Percentiles rank a stretch among this genome's conserved stretches.
phyloP scores from a whole-genome alignment of 2,329 filamentous ascomycete genomes.

The Fusarium cyanostomum region DNA sequence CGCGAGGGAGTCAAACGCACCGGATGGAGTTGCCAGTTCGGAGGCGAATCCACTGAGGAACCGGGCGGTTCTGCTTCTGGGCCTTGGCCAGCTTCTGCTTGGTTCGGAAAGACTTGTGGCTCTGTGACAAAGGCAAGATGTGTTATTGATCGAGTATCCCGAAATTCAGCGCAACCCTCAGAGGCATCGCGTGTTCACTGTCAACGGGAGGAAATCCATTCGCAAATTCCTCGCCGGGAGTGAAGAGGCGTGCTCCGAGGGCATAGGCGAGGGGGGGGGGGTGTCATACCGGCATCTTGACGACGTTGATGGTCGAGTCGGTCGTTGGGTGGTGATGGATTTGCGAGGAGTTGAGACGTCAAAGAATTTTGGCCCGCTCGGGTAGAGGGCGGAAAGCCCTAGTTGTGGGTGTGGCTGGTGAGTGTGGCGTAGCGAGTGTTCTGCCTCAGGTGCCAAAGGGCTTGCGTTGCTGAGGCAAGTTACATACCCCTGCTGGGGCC shows the following conservation, averaged over 20 bases:
- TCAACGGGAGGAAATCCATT: constrained; percentile 12
- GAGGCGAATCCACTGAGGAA: constrained; percentile 99
- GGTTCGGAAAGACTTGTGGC: constrained; percentile 99
- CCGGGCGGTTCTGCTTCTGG: constrained; percentile 99
- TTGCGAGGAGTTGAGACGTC: constrained; percentile 45
- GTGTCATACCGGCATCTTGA: constrained; percentile 55
- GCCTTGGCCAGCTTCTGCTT: constrained; percentile 99
- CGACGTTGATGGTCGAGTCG: constrained; percentile 52
- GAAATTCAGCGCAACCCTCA: constrained; percentile 9
- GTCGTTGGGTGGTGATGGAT: constrained; percentile 46
- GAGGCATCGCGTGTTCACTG: constrained; percentile 15
- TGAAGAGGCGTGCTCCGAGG: constrained; percentile 18
- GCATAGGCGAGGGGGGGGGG: constrained; percentile 11
- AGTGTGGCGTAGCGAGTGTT: constrained; percentile 15
- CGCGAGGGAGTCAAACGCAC: constrained; percentile 67
- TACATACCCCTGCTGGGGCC: no score
- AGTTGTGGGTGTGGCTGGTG: constrained; percentile 40
- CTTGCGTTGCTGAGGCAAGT: constrained; percentile 14
- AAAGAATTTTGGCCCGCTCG: constrained; percentile 48
- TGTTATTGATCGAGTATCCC: constrained; percentile 40
- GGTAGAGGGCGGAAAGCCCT: constrained; percentile 52
- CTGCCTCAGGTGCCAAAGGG: constrained; percentile 27
- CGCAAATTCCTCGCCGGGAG: constrained; percentile 16
- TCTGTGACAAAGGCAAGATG: constrained; percentile 63
- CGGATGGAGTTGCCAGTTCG: constrained; percentile 99